Conservation (phyloP, 2,329 filamentous ascomycete species). For the Colletotrichum sp. region DNA sequence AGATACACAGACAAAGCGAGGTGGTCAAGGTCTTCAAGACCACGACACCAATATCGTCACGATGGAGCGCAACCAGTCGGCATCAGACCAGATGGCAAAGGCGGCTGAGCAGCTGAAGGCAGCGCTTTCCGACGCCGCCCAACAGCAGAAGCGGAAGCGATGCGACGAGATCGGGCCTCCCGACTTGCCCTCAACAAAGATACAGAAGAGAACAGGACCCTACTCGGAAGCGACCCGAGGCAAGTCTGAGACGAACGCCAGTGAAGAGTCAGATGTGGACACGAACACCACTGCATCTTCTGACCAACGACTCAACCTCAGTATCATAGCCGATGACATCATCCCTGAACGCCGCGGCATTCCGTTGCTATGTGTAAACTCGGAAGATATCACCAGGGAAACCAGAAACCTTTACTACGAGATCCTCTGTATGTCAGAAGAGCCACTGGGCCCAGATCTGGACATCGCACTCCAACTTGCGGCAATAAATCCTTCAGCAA, state of each 20-base stretch:
- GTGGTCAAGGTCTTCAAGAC: not conserved
- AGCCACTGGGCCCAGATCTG: not conserved
- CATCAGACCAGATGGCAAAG: no score
- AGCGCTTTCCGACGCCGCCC: no score
- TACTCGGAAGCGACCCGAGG: not conserved
- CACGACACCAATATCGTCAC: not conserved
- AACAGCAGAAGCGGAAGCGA: no score
- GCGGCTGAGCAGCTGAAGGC: no score
- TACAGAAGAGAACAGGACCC: not conserved
- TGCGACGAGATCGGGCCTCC: not conserved
- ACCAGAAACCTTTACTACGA: accelerated
- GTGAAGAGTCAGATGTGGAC: not conserved
- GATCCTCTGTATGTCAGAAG: not conserved
- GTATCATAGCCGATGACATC: not conserved
- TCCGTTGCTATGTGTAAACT: no score
- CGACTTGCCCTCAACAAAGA: not conserved
- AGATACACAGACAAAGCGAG: not conserved
- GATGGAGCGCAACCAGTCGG: no score
- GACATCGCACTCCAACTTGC: not conserved
- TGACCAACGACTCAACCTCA: not conserved
- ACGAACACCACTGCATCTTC: not conserved
- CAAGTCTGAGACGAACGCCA: not conserved
- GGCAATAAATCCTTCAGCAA: not conserved
- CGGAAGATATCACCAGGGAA: not conserved
- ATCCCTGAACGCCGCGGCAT: accelerated